Conservation (phyloP, 495 filamentous ascomycete genomes). For the Penicillium crystallinum region DNA sequence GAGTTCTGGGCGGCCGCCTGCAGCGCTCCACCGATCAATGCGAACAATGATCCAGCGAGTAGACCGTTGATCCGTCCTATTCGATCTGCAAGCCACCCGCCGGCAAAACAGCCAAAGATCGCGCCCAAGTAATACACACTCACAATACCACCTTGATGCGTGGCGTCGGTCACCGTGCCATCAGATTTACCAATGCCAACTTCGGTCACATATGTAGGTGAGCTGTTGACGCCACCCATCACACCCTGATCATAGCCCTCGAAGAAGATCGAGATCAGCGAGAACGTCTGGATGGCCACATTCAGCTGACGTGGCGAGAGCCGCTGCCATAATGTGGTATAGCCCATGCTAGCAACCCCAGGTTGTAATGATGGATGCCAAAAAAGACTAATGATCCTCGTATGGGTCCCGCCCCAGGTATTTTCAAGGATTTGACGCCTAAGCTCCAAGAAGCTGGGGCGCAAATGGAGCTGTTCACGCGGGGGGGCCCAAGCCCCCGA, state of each 20-base stretch:
- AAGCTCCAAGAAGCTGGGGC: background rate
- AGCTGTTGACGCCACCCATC: conserved; percentile 46
- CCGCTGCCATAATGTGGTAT: conserved; percentile 39
- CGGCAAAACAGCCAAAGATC: conserved; percentile 49
- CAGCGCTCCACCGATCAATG: conserved; percentile 48
- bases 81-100: conserved; percentile 48
- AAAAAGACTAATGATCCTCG: background rate
- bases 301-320: conserved; percentile 39
- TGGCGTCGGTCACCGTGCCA: conserved; percentile 34
- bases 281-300: conserved; percentile 42
- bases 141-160: conserved; percentile 45
- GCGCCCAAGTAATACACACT: conserved; percentile 52
- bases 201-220: conserved; percentile 33
- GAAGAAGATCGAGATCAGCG: conserved; percentile 49
- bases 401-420: background rate
- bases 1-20: conserved; percentile 48
- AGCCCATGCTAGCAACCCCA: conserved; percentile 23
- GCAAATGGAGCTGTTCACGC: conserved; percentile 1
- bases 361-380: background rate
- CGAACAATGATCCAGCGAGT: conserved; percentile 47
- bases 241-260: conserved; percentile 53
- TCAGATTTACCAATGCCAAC: conserved; percentile 34
- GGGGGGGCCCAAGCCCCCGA: conserved; percentile 1
- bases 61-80: conserved; percentile 53
- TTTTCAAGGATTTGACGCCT: background rate